Evolutionary conservation across 148 eudicot genomes (phyloP).

Genomic region (Drosera capensis): DNA sequence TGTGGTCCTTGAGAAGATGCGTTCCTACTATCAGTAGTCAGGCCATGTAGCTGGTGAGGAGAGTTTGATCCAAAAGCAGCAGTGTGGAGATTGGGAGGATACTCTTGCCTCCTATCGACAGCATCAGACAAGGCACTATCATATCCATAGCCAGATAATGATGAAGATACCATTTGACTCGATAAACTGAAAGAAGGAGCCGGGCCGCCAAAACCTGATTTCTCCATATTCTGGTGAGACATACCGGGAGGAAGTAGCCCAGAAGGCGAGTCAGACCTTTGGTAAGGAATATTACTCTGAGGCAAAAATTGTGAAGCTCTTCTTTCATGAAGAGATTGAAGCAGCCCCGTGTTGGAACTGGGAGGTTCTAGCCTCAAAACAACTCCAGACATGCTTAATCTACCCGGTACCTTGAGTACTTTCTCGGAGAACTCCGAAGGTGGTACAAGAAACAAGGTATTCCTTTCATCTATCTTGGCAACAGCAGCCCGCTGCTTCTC

Average conservation of each 20-base stretch:
- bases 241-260: conserved; percentile 16
- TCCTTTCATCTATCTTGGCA: conserved; percentile 56
- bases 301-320: conserved; percentile 17
- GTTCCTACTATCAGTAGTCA: conserved; percentile 12
- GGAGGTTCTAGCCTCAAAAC: conserved; percentile 50
- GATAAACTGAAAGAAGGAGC: conserved; percentile 8
- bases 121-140: conserved; percentile 11
- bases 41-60: conserved; percentile 17
- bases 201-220: conserved; percentile 14
- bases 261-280: conserved; percentile 27
- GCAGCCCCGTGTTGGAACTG: conserved; percentile 21
- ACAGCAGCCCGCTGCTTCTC: conserved; percentile 82
- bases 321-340: conserved; percentile 20
- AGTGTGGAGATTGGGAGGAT: conserved; percentile 14
- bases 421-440: conserved; percentile 88
- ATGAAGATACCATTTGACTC: conserved; percentile 11
- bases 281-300: conserved; percentile 14
- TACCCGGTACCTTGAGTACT: conserved; percentile 73
- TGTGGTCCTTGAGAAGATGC: conserved; percentile 11
- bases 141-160: conserved; percentile 13
- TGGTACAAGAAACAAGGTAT: conserved; percentile 72
- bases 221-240: conserved; percentile 20
- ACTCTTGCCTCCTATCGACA: conserved; percentile 20
- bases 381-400: conserved; percentile 78
- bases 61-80: conserved; percentile 15